A percentile compares a stretch with the other conserved stretches of the same genome.
These are phyloP conservation scores for Ochromonas danica DNA, from an alignment of 108 stramenopile species.

Conservation along the genomic window DNA sequence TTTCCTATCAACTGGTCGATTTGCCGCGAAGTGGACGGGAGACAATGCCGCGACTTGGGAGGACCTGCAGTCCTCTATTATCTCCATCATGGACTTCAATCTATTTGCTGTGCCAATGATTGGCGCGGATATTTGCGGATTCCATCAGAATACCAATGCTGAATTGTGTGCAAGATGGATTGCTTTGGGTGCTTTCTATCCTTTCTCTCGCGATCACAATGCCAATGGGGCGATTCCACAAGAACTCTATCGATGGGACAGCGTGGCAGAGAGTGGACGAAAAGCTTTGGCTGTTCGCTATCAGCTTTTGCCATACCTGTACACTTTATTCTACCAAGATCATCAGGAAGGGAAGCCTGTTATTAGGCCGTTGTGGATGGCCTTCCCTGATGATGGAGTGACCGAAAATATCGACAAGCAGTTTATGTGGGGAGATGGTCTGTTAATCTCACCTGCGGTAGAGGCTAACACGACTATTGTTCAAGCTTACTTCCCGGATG, in stretches of 20 bases:
- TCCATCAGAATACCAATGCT: slow-evolving; percentile 37
- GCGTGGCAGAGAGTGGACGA: slow-evolving; percentile 1
- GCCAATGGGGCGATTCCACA: slow-evolving; percentile 31
- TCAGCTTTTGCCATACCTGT: slow-evolving; percentile 39
- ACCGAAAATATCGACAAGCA: slow-evolving; percentile 22
- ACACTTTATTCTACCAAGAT: slow-evolving; percentile 39
- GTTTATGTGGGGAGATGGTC: slow-evolving; percentile 39
- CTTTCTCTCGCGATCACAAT: slow-evolving; percentile 48
- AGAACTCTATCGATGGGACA: slow-evolving; percentile 43
- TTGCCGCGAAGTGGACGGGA: slow-evolving; percentile 43
- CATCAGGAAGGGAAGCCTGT: slow-evolving; percentile 20
- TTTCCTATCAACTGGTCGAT: slow-evolving; percentile 38
- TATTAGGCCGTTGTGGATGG: slow-evolving; percentile 28
- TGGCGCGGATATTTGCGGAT: slow-evolving; percentile 48
- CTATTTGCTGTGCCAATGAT: slow-evolving; percentile 46
- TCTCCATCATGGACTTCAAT: slow-evolving; percentile 33
- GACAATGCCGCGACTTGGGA: slow-evolving; percentile 54
- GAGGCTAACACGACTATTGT: slow-evolving; percentile 28
- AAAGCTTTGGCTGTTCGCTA: slow-evolving; percentile 35
- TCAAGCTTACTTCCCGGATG: slow-evolving; percentile 45
- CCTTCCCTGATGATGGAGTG: slow-evolving; percentile 23
- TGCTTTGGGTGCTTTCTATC: slow-evolving; percentile 37
- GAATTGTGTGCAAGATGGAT: slow-evolving; percentile 51
- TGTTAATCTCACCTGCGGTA: slow-evolving; percentile 42
- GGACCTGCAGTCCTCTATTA: slow-evolving; percentile 38